Evolutionary conservation across 352 stramenopile genomes (phyloP).

Genomic region (Globisporangium lucens): DNA sequence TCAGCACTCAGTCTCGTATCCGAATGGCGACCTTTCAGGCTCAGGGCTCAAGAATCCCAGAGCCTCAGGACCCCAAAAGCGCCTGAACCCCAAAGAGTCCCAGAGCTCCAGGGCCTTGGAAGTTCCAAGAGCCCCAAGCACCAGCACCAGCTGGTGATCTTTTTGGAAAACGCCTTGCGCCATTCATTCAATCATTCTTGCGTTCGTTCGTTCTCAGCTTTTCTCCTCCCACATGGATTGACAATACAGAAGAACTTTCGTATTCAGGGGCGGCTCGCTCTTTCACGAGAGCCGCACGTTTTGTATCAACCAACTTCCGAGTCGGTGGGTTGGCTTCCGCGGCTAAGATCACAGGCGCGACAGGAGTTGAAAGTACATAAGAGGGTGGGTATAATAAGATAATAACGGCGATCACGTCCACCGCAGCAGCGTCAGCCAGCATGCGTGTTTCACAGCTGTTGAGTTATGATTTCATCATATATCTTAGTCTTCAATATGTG

Average conservation of each 20-base stretch:
- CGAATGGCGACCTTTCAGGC: neutral
- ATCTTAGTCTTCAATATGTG: neutral
- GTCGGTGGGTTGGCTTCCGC: neutral
- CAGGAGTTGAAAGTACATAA: neutral
- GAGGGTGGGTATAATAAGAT: neutral
- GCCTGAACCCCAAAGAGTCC: neutral
- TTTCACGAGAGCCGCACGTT: neutral
- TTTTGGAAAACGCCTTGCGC: neutral
- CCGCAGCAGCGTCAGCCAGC: neutral
- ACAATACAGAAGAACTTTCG: neutral
- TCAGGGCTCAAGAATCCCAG: neutral
- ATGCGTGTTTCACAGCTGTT: neutral
- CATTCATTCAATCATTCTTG: neutral
- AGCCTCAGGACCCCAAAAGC: neutral
- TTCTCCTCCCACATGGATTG: neutral
- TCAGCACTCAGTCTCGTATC: neutral
- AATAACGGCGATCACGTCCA: neutral
- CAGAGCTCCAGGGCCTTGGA: neutral
- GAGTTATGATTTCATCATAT: neutral
- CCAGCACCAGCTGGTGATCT: neutral
- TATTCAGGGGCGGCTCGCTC: too few species aligned
- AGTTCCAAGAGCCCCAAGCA: neutral
- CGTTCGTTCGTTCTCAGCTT: too few species aligned
- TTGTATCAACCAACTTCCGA: neutral
- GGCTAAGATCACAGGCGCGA: neutral